Conservation (phyloP, 352 stramenopile genomes). For the Phytophthora niederhauseri region DNA sequence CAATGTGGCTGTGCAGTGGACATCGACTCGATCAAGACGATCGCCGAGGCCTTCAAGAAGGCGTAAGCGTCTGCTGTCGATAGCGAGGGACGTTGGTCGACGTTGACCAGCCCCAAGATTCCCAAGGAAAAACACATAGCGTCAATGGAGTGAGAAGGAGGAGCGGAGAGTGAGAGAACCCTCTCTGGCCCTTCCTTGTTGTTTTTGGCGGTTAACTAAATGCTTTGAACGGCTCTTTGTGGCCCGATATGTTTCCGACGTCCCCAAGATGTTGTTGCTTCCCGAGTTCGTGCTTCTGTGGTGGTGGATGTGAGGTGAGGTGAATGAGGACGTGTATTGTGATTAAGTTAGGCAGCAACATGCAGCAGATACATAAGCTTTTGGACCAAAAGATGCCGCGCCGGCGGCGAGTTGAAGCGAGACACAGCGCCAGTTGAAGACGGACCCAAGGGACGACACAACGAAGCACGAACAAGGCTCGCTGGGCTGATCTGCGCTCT, state of each 20-base stretch:
- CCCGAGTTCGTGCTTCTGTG: conserved; percentile 1
- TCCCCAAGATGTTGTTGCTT: conserved; percentile 7
- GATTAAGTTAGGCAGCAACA: conserved; percentile 27
- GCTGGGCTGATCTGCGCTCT: conserved; percentile 4
- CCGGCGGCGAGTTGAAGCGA: conserved; percentile 12
- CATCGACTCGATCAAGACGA: conserved; percentile 85
- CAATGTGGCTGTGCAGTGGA: conserved; percentile 44
- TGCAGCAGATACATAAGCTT: conserved; percentile 21
- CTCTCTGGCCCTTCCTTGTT: conserved; percentile 11
- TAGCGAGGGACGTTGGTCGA: conserved; percentile 15
- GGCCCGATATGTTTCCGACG: conserved; percentile 26
- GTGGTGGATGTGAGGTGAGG: neutral
- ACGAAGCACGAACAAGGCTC: conserved; percentile 6
- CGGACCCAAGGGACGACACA: conserved; percentile 12
- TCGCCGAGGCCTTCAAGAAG: conserved; percentile 79
- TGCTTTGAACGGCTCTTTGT: conserved; percentile 36
- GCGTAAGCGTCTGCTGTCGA: conserved; percentile 45
- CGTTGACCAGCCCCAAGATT: conserved; percentile 10
- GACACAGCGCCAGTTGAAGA: conserved; percentile 9
- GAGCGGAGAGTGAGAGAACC: neutral
- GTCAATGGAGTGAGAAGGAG: conserved; percentile 21
- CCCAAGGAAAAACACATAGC: conserved; percentile 21
- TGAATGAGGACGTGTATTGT: conserved; percentile 20
- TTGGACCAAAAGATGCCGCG: conserved; percentile 3
- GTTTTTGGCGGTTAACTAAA: conserved; percentile 34